Percentiles rank a stretch among this genome's conserved stretches.
Evolutionary conservation across 2,329 filamentous ascomycete genomes (phyloP).

Genomic region (Ophiosphaerella korrae): DNA sequence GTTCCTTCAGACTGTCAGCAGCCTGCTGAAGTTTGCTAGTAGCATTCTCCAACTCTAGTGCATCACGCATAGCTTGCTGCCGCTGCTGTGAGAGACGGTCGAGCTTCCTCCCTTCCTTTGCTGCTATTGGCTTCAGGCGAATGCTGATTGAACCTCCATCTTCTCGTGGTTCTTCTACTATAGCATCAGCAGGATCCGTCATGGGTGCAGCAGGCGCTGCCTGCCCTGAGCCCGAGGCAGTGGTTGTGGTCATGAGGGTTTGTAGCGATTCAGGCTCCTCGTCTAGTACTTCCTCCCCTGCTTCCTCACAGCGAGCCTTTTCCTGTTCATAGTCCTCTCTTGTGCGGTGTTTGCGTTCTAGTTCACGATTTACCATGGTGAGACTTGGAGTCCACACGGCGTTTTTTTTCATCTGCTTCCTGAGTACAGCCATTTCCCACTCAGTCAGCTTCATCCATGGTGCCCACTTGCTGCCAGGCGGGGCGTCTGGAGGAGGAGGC

Average conservation of each 20-base stretch:
- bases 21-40: slow-evolving; percentile 42
- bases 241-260: slow-evolving; percentile 26
- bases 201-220: slow-evolving; percentile 16
- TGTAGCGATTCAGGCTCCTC: slow-evolving; percentile 48
- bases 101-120: slow-evolving; percentile 78
- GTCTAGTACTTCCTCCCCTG: slow-evolving; percentile 68
- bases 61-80: slow-evolving; percentile 54
- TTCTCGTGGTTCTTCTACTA: slow-evolving; percentile 49
- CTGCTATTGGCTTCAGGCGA: slow-evolving; percentile 78
- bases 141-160: slow-evolving; percentile 71
- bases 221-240: slow-evolving; percentile 21
- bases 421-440: slow-evolving; percentile 71
- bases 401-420: slow-evolving; percentile 92
- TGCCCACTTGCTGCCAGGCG: slow-evolving; percentile 63
- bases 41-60: slow-evolving; percentile 44
- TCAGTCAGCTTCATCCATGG: slow-evolving; percentile 70
- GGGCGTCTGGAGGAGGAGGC: slow-evolving; percentile 64
- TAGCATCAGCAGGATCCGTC: slow-evolving; percentile 18
- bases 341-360: slow-evolving; percentile 70
- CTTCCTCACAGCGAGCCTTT: slow-evolving; percentile 62
- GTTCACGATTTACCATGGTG: slow-evolving; percentile 82
- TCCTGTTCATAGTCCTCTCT: slow-evolving; percentile 57
- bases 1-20: slow-evolving; percentile 42
- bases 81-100: slow-evolving; percentile 66
- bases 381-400: slow-evolving; percentile 83